Conservation (phyloP, 805 yeast species). For the Candida arabinofermentans region DNA sequence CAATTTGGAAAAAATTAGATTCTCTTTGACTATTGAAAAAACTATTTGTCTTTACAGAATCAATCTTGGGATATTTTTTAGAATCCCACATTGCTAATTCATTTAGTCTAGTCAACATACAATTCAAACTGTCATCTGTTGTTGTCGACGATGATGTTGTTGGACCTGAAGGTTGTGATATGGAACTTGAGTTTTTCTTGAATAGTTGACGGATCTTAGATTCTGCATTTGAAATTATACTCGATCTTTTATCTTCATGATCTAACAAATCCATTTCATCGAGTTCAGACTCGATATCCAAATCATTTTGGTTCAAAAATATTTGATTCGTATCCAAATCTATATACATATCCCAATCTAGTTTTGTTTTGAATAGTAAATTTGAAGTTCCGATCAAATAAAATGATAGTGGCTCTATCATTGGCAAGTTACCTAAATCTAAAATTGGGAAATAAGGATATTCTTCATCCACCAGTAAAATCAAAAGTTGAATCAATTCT, state of each 20-base stretch:
- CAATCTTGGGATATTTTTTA: slow-evolving; percentile 12
- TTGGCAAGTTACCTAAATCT: slow-evolving; percentile 56
- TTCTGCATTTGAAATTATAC: slow-evolving; percentile 16
- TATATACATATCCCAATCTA: slow-evolving; percentile 55
- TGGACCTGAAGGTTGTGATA: too few species aligned
- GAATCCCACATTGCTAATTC: slow-evolving; percentile 8
- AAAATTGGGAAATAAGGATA: slow-evolving; percentile 42
- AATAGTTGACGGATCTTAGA: slow-evolving; percentile 17
- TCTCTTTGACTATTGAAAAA: slow-evolving; percentile 11
- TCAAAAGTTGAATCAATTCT: slow-evolving; percentile 39
- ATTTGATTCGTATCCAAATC: slow-evolving; percentile 53
- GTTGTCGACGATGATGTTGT: too few species aligned
- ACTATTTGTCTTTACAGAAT: slow-evolving; percentile 5
- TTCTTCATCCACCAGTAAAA: slow-evolving; percentile 34
- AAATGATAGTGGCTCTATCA: slow-evolving; percentile 37
- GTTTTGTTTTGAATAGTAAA: slow-evolving; percentile 53
- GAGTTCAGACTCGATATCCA: background rate
- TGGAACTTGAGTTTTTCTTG: slow-evolving; percentile 12
- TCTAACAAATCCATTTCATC: slow-evolving; percentile 1
- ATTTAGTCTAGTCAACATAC: slow-evolving; percentile 2
- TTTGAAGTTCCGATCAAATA: slow-evolving; percentile 67
- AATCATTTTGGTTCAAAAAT: slow-evolving; percentile 20
- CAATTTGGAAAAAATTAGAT: slow-evolving; percentile 23
- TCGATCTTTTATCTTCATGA: slow-evolving; percentile 9
- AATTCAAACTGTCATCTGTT: too few species aligned